A percentile compares a stretch with the other conserved stretches of the same genome.
Evolutionary conservation across 306 rosid genomes (phyloP).

Genomic region (Parietaria judaica): DNA sequence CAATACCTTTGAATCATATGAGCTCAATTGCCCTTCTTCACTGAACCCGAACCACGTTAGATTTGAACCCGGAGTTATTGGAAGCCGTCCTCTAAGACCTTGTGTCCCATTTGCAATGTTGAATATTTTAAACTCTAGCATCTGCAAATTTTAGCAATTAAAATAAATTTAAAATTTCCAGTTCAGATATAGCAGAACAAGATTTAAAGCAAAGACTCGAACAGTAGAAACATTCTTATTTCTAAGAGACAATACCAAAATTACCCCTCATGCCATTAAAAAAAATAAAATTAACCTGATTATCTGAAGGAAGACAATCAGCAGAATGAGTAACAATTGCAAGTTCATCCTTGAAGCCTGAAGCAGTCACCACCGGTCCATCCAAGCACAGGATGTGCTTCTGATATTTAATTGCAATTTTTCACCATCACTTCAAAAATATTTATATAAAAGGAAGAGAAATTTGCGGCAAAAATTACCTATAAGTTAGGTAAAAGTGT

Average conservation of each 20-base stretch:
- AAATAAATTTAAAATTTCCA: background rate
- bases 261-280: constrained; percentile 7
- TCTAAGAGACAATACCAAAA: too few species aligned
- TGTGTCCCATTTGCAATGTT: constrained; percentile 46
- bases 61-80: constrained; percentile 79
- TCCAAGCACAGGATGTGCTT: constrained; percentile 64
- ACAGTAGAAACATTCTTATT: background rate
- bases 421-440: background rate
- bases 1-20: constrained; percentile 82
- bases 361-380: constrained; percentile 89
- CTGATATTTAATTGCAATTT: constrained; percentile 39
- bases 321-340: constrained; percentile 80
- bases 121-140: constrained; percentile 62
- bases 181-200: background rate
- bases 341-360: constrained; percentile 79
- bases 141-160: constrained; percentile 30
- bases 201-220: constrained; percentile 14
- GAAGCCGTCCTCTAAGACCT: constrained; percentile 54
- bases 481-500: too few species aligned
- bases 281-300: too few species aligned
- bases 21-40: constrained; percentile 78
- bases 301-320: constrained; percentile 57
- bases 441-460: too few species aligned
- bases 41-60: constrained; percentile 87
- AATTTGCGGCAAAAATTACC: too few species aligned